These are phyloP conservation scores for Silene vulgaris DNA, from an alignment of 179 eudicot genomes.

Conservation along the genomic window DNA sequence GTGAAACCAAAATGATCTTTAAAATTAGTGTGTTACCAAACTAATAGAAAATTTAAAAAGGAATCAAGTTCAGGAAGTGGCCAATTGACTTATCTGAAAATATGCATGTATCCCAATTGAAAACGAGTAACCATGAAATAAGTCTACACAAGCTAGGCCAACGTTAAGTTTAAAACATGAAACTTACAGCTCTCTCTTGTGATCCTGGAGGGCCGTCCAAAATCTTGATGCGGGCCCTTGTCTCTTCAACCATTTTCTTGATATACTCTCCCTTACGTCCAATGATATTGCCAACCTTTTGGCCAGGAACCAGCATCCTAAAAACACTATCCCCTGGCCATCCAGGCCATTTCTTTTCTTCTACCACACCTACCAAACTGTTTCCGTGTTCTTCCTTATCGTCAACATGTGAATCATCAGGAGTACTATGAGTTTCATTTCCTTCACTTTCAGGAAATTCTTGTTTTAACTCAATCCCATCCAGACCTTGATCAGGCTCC, in stretches of 20 bases:
- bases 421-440: conserved; percentile 24
- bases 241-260: conserved; percentile 92
- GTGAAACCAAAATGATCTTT: not conserved
- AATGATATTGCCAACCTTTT: conserved; percentile 86
- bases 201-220: conserved; percentile 96
- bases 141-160: not conserved
- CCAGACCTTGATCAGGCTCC: conserved; percentile 23
- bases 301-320: conserved; percentile 81
- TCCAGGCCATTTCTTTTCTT: conserved; percentile 92
- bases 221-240: conserved; percentile 86
- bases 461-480: conserved; percentile 25
- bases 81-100: not conserved
- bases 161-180: not conserved
- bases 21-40: not conserved
- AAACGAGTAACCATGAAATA: not conserved
- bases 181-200: conserved; percentile 87
- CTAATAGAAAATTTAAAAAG: not conserved
- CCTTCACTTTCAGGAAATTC: conserved; percentile 25
- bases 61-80: not conserved
- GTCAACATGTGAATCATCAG: conserved; percentile 30
- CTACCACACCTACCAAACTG: conserved; percentile 26
- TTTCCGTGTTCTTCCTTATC: conserved; percentile 38
- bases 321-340: conserved; percentile 99
- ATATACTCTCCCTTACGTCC: conserved; percentile 96
- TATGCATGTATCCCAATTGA: conserved; percentile 1